Percentiles rank a stretch among this genome's conserved stretches.
These are phyloP conservation scores for Cenchrus purpureus DNA, from an alignment of 176 grass and related monocot genomes.

Conservation along the genomic window DNA sequence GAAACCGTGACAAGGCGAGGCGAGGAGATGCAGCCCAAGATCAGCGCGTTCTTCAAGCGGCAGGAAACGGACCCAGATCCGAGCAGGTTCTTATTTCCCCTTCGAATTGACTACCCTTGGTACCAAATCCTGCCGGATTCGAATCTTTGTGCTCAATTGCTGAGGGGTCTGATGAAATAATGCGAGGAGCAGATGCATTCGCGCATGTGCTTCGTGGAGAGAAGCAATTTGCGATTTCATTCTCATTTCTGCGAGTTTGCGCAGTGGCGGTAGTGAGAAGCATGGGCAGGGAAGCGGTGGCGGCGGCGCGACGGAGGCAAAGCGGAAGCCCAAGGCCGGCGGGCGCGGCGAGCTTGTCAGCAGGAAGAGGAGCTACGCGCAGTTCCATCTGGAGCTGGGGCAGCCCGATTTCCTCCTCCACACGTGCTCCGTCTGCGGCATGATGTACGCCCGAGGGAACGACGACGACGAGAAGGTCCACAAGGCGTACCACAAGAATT, in stretches of 20 bases:
- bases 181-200: not conserved
- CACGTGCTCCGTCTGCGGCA: slow-evolving; percentile 73
- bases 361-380: slow-evolving; percentile 81
- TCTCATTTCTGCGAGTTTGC: not conserved
- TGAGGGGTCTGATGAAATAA: not conserved
- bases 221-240: not conserved
- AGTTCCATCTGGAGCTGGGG: slow-evolving; percentile 93
- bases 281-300: not conserved
- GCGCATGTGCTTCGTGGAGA: not conserved
- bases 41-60: slow-evolving; percentile 71
- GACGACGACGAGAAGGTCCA: slow-evolving; percentile 81
- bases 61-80: slow-evolving; percentile 11
- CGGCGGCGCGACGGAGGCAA: slow-evolving; percentile 15
- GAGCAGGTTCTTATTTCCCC: slow-evolving; percentile 30
- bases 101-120: not conserved
- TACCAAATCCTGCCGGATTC: not conserved
- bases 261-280: slow-evolving; percentile 3
- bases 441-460: slow-evolving; percentile 85
- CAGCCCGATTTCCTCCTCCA: slow-evolving; percentile 86
- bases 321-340: slow-evolving; percentile 10
- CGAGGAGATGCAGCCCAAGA: slow-evolving; percentile 61
- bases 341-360: slow-evolving; percentile 42
- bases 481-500: slow-evolving; percentile 77
- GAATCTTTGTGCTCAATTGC: not conserved
- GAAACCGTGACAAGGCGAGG: not conserved